Percentiles rank a stretch among this genome's conserved stretches.
These are phyloP conservation scores for Apodospora peruviana DNA, from an alignment of 495 filamentous ascomycete genomes.

Conservation along the genomic window DNA sequence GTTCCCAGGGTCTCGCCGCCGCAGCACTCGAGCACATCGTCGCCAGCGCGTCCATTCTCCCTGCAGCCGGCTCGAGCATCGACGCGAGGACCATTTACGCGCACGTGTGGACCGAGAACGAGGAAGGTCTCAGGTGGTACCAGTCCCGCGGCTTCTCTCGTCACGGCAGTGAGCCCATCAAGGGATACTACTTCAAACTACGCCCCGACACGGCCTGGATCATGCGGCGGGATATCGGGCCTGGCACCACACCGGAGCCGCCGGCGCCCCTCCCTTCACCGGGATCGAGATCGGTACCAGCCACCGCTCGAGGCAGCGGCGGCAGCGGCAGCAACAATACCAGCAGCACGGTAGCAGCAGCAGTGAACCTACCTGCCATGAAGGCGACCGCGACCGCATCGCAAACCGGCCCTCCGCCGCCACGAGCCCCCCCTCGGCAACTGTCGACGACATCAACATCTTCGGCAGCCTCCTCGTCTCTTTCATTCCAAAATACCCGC, in stretches of 20 bases:
- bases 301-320: not conserved
- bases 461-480: conserved; percentile 16
- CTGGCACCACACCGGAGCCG: not conserved
- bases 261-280: not conserved
- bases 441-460: conserved; percentile 7
- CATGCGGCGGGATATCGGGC: conserved; percentile 46
- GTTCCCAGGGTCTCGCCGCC: conserved; percentile 70
- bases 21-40: conserved; percentile 60
- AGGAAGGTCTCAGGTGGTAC: conserved; percentile 86
- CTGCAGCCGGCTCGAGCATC: conserved; percentile 32
- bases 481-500: conserved; percentile 47
- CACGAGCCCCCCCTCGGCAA: conserved; percentile 6
- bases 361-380: conserved; percentile 23
- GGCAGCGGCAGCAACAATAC: conserved; percentile 1
- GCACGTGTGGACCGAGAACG: conserved; percentile 92
- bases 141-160: conserved; percentile 65
- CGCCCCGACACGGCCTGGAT: conserved; percentile 76
- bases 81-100: conserved; percentile 60
- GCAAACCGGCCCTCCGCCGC: not conserved
- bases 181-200: conserved; percentile 81
- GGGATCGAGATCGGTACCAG: not conserved
- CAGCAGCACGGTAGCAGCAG: conserved; percentile 18
- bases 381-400: too few species aligned
- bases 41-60: conserved; percentile 29
- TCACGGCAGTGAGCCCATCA: conserved; percentile 43